A percentile compares a stretch with the other conserved stretches of the same genome.
These are phyloP conservation scores for Aspergillus fischeri DNA, from an alignment of 2,329 filamentous ascomycete genomes.

Conservation along the genomic window DNA sequence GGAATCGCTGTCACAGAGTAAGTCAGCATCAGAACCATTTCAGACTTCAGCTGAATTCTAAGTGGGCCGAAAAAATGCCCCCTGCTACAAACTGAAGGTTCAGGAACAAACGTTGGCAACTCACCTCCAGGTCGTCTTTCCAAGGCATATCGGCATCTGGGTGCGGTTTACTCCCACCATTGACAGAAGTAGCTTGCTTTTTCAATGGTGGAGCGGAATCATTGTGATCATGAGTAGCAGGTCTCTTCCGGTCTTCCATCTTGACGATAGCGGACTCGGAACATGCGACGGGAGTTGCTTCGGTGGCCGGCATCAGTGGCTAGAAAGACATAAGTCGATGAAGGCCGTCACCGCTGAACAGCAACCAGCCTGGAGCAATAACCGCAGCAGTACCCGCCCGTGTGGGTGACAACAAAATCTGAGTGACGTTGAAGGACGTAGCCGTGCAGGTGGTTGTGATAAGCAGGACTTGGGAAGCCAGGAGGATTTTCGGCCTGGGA, in stretches of 20 bases:
- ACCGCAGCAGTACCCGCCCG: slow-evolving; percentile 24
- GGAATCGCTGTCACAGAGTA: slow-evolving; percentile 62
- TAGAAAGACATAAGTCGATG: slow-evolving; percentile 39
- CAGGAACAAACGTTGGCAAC: slow-evolving; percentile 33
- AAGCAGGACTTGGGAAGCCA: slow-evolving; percentile 29
- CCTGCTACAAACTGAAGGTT: slow-evolving; percentile 1
- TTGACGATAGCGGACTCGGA: slow-evolving; percentile 76
- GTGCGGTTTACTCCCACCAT: slow-evolving; percentile 65
- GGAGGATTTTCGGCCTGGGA: slow-evolving; percentile 41
- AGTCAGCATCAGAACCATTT: slow-evolving; percentile 30
- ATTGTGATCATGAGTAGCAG: slow-evolving; percentile 72
- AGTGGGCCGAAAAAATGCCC: not conserved
- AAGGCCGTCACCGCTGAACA: slow-evolving; percentile 32
- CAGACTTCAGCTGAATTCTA: slow-evolving; percentile 5
- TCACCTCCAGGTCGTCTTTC: slow-evolving; percentile 69
- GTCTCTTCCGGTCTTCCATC: slow-evolving; percentile 99
- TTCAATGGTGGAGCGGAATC: slow-evolving; percentile 87
- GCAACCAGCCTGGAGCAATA: slow-evolving; percentile 28
- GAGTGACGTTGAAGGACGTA: slow-evolving; percentile 5
- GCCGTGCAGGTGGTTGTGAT: slow-evolving; percentile 21
- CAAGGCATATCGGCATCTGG: slow-evolving; percentile 65
- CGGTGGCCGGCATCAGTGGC: slow-evolving; percentile 84
- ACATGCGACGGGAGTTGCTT: slow-evolving; percentile 67
- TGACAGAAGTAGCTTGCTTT: slow-evolving; percentile 72
- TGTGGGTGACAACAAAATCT: not conserved